A percentile compares a stretch with the other conserved stretches of the same genome.
Conservation (phyloP, 805 yeast genomes). For the Candida qinlingensis region DNA sequence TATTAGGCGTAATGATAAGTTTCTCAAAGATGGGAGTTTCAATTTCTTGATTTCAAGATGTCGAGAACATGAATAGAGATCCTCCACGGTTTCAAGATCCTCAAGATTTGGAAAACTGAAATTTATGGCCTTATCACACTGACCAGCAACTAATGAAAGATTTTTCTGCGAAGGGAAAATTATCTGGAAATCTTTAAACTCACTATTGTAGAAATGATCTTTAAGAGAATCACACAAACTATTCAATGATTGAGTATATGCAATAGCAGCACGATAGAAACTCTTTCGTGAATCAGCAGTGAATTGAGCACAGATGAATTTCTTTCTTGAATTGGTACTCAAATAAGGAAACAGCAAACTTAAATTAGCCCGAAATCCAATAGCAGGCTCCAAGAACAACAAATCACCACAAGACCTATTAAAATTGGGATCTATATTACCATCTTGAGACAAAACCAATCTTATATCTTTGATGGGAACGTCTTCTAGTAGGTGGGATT, state of each 20-base stretch:
- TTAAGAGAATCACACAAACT: neutral
- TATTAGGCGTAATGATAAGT: no score
- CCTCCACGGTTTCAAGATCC: neutral
- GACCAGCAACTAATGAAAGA: neutral
- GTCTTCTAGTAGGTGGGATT: neutral
- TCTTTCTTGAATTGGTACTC: neutral
- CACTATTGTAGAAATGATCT: neutral
- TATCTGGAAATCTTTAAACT: neutral
- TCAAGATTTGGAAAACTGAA: neutral
- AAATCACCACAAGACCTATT: neutral
- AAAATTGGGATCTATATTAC: neutral
- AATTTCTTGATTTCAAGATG: no score
- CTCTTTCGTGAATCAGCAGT: neutral
- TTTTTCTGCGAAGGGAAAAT: neutral
- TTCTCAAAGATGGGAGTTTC: no score
- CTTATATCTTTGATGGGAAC: neutral
- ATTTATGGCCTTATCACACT: neutral
- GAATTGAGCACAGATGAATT: neutral
- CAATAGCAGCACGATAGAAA: neutral
- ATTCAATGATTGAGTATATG: neutral
- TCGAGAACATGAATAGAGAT: no score
- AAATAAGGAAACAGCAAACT: neutral
- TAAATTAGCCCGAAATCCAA: neutral
- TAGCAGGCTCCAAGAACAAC: neutral
- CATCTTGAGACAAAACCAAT: neutral